A percentile compares a stretch with the other conserved stretches of the same genome.
Conservation (phyloP, 331 rosid genomes). For the Malus hybrid region DNA sequence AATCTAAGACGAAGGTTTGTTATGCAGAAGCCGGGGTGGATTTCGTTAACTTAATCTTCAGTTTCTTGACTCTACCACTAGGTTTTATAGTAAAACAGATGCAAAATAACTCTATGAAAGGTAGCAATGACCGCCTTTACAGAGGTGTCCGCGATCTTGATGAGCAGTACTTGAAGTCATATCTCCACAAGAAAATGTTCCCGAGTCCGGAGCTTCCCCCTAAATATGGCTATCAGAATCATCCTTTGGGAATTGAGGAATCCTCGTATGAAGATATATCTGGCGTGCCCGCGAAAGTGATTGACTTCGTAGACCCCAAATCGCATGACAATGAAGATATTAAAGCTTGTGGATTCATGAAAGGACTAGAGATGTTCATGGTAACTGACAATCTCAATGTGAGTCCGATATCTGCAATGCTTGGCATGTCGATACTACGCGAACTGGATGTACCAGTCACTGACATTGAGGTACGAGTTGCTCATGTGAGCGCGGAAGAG, state of each 20-base stretch:
- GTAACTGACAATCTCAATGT: neutral
- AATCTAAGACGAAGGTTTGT: neutral
- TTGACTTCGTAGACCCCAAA: too few species aligned
- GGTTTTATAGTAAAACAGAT: neutral
- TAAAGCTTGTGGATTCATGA: too few species aligned
- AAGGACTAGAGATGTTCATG: neutral
- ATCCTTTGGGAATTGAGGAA: neutral
- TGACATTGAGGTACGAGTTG: neutral
- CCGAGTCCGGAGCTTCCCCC: neutral
- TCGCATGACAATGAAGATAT: too few species aligned
- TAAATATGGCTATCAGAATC: neutral
- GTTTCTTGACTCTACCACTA: neutral
- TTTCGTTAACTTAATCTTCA: neutral
- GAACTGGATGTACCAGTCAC: neutral
- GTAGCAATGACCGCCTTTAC: neutral
- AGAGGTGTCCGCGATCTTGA: neutral
- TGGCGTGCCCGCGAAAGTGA: too few species aligned
- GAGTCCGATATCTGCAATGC: neutral
- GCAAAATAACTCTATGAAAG: neutral
- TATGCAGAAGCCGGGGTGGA: neutral
- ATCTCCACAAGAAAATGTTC: neutral
- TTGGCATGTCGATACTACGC: neutral
- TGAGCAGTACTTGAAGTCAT: neutral
- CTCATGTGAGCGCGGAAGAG: neutral
- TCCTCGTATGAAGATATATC: too few species aligned